Evolutionary conservation across 129 eudicot genomes (phyloP).

Genomic region (Tagetes patula): DNA sequence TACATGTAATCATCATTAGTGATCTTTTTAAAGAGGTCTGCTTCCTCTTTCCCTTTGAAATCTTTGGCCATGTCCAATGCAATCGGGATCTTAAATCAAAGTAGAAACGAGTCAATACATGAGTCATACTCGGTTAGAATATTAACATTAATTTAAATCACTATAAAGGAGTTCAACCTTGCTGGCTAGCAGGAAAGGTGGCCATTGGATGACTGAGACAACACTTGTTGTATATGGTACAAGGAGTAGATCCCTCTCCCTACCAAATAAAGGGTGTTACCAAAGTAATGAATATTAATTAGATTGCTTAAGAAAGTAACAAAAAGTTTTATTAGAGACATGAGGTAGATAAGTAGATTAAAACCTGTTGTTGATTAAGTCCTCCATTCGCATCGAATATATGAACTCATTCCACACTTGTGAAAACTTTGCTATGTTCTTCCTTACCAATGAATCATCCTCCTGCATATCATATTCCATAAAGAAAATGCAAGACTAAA

Average conservation of each 20-base stretch:
- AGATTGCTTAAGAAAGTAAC: not conserved
- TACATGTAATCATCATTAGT: constrained; percentile 79
- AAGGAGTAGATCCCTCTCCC: constrained; percentile 96
- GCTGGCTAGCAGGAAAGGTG: constrained; percentile 98
- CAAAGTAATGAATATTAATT: not conserved
- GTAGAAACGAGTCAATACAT: constrained; percentile 27
- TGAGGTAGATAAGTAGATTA: constrained; percentile 1
- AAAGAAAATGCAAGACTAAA: constrained; percentile 16
- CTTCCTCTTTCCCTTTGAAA: constrained; percentile 75
- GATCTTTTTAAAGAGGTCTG: constrained; percentile 81
- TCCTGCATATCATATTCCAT: constrained; percentile 35
- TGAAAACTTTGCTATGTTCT: constrained; percentile 86
- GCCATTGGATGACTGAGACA: constrained; percentile 95
- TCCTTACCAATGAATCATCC: constrained; percentile 60
- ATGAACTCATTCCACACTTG: constrained; percentile 99
- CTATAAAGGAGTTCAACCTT: constrained; percentile 53
- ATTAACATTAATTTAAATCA: constrained; percentile 4
- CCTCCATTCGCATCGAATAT: constrained; percentile 85
- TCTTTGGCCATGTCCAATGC: constrained; percentile 99
- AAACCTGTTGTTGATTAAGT: constrained; percentile 86
- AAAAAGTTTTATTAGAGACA: not conserved
- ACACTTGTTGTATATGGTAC: constrained; percentile 79
- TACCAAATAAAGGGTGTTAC: constrained; percentile 17
- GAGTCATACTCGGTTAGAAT: constrained; percentile 9
- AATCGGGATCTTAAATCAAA: constrained; percentile 72